Conservation (phyloP, 345 rosid species). For the Pistacia integerrima region DNA sequence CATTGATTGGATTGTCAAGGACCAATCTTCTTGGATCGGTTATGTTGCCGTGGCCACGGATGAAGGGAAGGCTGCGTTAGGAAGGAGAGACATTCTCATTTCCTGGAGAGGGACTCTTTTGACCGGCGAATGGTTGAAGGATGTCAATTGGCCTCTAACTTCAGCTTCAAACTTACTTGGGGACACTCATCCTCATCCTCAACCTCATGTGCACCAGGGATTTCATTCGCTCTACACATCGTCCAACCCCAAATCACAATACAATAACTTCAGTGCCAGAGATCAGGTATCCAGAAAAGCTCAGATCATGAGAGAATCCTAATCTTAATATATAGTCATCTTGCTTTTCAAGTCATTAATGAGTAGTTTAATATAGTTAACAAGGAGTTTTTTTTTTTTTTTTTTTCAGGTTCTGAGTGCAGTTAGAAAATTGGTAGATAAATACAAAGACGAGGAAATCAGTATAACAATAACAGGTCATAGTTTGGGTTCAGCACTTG, state of each 20-base stretch:
- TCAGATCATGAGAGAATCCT: too few relatives aligned
- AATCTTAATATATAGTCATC: too few relatives aligned
- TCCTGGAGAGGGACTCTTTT: slow-evolving; percentile 36
- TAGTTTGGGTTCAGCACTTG: slow-evolving; percentile 61
- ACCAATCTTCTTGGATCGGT: slow-evolving; percentile 45
- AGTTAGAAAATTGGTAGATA: slow-evolving; percentile 41
- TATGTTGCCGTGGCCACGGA: slow-evolving; percentile 54
- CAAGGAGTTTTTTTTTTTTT: too few relatives aligned
- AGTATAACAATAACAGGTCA: slow-evolving; percentile 60
- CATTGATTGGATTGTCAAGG: background rate
- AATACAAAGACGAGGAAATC: slow-evolving; percentile 44
- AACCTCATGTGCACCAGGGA: slow-evolving; percentile 36
- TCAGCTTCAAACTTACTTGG: slow-evolving; percentile 28
- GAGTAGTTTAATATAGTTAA: too few relatives aligned
- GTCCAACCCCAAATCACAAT: background rate
- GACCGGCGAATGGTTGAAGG: background rate
- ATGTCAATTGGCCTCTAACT: background rate
- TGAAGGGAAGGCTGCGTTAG: slow-evolving; percentile 36
- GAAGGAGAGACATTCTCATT: slow-evolving; percentile 36
- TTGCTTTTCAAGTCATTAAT: too few relatives aligned
- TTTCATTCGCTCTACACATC: slow-evolving; percentile 34
- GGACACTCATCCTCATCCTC: background rate
- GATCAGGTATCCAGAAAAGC: slow-evolving; percentile 32
- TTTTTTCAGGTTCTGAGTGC: slow-evolving; percentile 36
- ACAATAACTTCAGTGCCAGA: slow-evolving; percentile 30